A percentile compares a stretch with the other conserved stretches of the same genome.
These are phyloP conservation scores for Eucalyptus melliodora DNA, from an alignment of 345 rosid species.

Conservation along the genomic window DNA sequence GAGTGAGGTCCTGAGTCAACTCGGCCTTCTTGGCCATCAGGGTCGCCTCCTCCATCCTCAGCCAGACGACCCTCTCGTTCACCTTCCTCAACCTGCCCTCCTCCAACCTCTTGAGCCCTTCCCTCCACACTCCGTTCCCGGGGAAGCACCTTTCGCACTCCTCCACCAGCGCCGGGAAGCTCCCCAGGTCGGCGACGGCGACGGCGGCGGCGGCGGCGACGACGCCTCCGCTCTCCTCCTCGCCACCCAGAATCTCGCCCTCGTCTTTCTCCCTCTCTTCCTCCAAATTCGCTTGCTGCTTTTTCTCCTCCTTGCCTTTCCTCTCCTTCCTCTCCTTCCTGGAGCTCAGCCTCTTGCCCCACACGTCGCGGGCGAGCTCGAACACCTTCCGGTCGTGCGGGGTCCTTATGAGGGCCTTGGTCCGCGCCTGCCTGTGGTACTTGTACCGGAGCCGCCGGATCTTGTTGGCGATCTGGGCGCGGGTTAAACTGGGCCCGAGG, in stretches of 20 bases:
- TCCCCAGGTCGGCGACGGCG: background rate
- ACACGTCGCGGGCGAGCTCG: conserved; percentile 1
- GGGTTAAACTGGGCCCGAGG: conserved; percentile 5
- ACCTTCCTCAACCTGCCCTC: conserved; percentile 5
- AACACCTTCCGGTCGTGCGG: conserved; percentile 6
- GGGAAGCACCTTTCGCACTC: background rate
- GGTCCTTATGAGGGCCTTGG: conserved; percentile 12
- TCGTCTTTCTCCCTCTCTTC: background rate
- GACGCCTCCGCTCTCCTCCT: background rate
- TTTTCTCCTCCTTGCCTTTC: background rate
- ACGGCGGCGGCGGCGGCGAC: background rate
- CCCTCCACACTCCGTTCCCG: background rate
- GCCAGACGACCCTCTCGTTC: conserved; percentile 8
- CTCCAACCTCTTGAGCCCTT: conserved; percentile 3
- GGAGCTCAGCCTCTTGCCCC: conserved; percentile 4
- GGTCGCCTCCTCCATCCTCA: conserved; percentile 15
- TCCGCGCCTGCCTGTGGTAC: conserved; percentile 11
- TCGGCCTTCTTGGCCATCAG: conserved; percentile 14
- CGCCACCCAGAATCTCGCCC: background rate
- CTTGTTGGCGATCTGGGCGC: conserved; percentile 10
- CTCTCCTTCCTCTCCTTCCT: background rate
- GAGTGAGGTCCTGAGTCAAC: background rate
- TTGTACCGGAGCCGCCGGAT: conserved; percentile 7
- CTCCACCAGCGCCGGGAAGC: conserved; percentile 2
- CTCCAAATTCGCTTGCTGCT: background rate